A percentile compares a stretch with the other conserved stretches of the same genome.
Evolutionary conservation across 192 early-diverging fungal species (phyloP).

Genomic region (Umbelopsis ramanniana): DNA sequence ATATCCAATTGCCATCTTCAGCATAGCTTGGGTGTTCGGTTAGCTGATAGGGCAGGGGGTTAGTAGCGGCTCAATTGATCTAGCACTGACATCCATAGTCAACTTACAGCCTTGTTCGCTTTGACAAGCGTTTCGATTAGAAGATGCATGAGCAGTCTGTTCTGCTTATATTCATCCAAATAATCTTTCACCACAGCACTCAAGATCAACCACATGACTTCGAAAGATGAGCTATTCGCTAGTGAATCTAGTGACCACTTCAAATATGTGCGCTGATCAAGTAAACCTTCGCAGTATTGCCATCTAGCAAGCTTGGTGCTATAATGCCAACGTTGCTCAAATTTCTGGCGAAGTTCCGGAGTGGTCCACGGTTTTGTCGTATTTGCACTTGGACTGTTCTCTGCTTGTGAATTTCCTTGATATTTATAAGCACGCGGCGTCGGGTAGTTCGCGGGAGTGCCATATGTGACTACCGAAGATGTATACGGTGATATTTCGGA

Average conservation of each 20-base stretch:
- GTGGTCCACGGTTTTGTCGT: slow-evolving; percentile 49
- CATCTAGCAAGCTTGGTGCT: slow-evolving; percentile 58
- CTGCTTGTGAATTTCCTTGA: slow-evolving; percentile 17
- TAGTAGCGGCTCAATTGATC: no score
- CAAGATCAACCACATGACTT: slow-evolving; percentile 44
- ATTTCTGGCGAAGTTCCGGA: slow-evolving; percentile 47
- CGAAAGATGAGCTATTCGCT: slow-evolving; percentile 40
- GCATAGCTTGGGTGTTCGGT: slow-evolving; percentile 34
- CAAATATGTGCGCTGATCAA: slow-evolving; percentile 58
- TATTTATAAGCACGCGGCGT: slow-evolving; percentile 20
- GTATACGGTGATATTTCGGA: slow-evolving; percentile 44
- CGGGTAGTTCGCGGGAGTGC: slow-evolving; percentile 10
- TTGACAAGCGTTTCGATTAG: slow-evolving; percentile 58
- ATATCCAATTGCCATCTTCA: slow-evolving; percentile 37
- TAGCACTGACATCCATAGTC: not conserved
- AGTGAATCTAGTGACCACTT: slow-evolving; percentile 50
- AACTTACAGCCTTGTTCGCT: slow-evolving; percentile 52
- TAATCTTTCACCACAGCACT: slow-evolving; percentile 56
- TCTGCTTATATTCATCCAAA: slow-evolving; percentile 54
- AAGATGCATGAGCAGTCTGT: slow-evolving; percentile 54
- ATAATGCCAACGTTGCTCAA: slow-evolving; percentile 50
- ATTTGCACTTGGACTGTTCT: slow-evolving; percentile 30
- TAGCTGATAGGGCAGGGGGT: not conserved
- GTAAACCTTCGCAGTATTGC: slow-evolving; percentile 59
- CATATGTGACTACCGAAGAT: slow-evolving; percentile 11